phyloP scores from a whole-genome alignment of 768 basidiomycete species.

The Boletellus sp. region DNA sequence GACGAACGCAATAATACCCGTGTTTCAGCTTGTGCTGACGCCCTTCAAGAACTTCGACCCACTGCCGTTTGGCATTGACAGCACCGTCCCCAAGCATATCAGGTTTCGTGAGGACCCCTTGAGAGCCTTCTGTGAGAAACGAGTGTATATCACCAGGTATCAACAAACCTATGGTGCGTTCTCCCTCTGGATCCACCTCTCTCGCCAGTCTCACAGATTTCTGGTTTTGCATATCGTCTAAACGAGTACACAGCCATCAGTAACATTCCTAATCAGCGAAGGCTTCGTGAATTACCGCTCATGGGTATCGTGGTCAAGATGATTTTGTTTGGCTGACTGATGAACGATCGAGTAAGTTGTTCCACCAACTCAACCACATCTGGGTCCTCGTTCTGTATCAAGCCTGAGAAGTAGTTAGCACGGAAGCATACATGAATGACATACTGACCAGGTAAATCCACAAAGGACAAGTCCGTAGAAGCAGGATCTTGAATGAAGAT shows the following conservation, averaged over 20 bases:
- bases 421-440: not conserved
- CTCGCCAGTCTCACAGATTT: conserved; percentile 51
- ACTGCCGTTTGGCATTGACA: conserved; percentile 37
- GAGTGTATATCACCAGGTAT: not conserved
- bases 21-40: conserved; percentile 43
- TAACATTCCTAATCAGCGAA: not conserved
- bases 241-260: not conserved
- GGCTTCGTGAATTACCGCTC: conserved; percentile 40
- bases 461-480: conserved; percentile 47
- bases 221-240: conserved; percentile 70
- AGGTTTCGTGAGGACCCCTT: conserved; percentile 70
- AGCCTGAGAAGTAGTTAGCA: conserved; percentile 33
- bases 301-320: conserved; percentile 67
- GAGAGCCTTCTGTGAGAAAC: not conserved
- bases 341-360: conserved; percentile 45
- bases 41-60: conserved; percentile 54
- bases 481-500: conserved; percentile 43
- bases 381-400: conserved; percentile 53
- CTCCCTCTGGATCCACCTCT: conserved; percentile 49
- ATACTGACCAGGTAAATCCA: conserved; percentile 50
- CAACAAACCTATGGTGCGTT: conserved; percentile 57
- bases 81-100: conserved; percentile 49
- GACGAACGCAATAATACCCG: conserved; percentile 65
- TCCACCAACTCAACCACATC: conserved; percentile 44
- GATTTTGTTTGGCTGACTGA: conserved; percentile 48